phyloP scores from a whole-genome alignment of 306 rosid genomes.

The Vigna unguiculata region DNA sequence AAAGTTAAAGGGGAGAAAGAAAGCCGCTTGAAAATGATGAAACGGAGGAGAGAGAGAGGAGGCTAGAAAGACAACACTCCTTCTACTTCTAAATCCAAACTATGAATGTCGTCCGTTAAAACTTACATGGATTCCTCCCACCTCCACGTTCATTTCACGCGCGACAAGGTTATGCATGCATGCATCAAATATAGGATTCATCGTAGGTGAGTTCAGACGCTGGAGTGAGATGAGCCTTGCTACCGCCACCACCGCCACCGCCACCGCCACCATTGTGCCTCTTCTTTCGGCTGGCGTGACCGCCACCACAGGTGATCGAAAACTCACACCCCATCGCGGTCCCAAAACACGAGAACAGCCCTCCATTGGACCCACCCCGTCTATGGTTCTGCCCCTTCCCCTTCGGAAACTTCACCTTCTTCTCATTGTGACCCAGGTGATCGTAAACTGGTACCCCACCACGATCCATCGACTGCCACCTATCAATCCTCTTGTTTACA shows the following conservation, averaged over 20 bases:
- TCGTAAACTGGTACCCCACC: constrained; percentile 60
- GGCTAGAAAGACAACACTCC: too few species aligned
- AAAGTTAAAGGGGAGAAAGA: neutral
- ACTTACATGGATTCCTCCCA: neutral
- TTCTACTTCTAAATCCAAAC: constrained; percentile 39
- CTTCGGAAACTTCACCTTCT: neutral
- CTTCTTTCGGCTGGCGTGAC: constrained; percentile 54
- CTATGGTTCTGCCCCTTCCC: constrained; percentile 11
- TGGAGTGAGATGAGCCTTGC: constrained; percentile 39
- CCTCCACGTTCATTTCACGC: neutral
- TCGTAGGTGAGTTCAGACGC: constrained; percentile 61
- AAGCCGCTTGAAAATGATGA: neutral
- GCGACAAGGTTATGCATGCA: neutral
- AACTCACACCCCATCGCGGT: constrained; percentile 71
- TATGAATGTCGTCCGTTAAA: constrained; percentile 1
- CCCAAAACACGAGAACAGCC: constrained; percentile 83
- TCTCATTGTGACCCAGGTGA: neutral
- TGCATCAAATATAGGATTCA: constrained; percentile 48
- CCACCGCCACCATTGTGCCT: neutral
- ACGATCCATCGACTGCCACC: constrained; percentile 54
- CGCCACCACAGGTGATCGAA: constrained; percentile 73
- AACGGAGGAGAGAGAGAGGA: neutral
- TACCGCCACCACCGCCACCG: too few species aligned
- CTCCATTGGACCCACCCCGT: neutral
- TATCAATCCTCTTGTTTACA: constrained; percentile 63